Conservation (phyloP, 768 basidiomycete genomes). For the Russula olivacea region DNA sequence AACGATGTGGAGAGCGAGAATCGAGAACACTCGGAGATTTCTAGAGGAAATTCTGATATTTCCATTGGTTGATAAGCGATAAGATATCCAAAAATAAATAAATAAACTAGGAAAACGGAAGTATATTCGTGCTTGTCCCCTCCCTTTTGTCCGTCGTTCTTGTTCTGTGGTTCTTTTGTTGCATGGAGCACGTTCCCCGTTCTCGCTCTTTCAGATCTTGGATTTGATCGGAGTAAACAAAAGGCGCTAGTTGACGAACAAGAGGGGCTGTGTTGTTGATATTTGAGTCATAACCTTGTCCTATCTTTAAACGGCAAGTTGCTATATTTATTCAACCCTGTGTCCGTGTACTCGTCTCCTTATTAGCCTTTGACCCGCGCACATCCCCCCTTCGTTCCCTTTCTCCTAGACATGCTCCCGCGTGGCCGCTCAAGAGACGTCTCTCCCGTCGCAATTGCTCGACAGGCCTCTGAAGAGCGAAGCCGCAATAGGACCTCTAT, state of each 20-base stretch:
- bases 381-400: not conserved
- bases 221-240: not conserved
- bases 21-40: too few species aligned
- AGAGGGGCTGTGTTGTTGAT: slow-evolving; percentile 9
- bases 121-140: not conserved
- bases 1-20: not conserved
- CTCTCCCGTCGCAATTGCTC: slow-evolving; percentile 25
- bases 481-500: slow-evolving; percentile 6
- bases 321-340: not conserved
- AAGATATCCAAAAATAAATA: not conserved
- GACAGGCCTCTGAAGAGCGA: slow-evolving; percentile 26
- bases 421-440: slow-evolving; percentile 24
- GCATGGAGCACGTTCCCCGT: not conserved
- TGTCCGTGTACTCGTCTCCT: not conserved
- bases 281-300: not conserved
- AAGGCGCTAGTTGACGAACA: not conserved
- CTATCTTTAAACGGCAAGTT: slow-evolving; percentile 9
- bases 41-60: too few species aligned
- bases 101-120: too few species aligned
- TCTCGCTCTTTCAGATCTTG: not conserved
- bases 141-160: not conserved
- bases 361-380: not conserved
- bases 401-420: slow-evolving; percentile 11
- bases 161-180: not conserved
- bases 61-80: slow-evolving; percentile 10